Base-by-base conservation (phyloP, 2,329 filamentous ascomycete genomes). In the Trichoderma lentiforme region DNA sequence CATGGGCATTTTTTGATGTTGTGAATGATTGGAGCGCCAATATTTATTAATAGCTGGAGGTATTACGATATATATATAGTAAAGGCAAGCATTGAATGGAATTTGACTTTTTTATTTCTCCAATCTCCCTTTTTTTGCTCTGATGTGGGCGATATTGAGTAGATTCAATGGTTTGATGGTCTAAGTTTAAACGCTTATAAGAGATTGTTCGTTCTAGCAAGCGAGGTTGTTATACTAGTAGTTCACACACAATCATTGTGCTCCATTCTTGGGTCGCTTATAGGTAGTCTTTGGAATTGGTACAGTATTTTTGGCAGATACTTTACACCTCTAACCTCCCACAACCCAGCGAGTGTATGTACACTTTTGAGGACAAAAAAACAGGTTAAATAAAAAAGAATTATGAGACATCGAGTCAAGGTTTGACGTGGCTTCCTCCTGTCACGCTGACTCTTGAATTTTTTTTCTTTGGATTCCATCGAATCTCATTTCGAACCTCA, bases 301-400 rank as follows among this genome's bases (percentile, higher is more conserved):
- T 71, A 71, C 62, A 67, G 68, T 66, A 66, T 63, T 60, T 69
- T 36, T 32, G 61, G 53, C 30, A 73, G 62, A 60, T 57, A 30
- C 56, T 62, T 68, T 73, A 73, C 71, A 34, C 43, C 26, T 71
- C 30, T 63, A 71, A 43, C 68, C 26, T 36, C 66, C 39, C 53
- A 58, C 39, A 53, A 51, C 68, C 68, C 62, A 73, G 24, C 51
- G 67, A 60, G 67, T 72, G 71, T 73, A 73, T 73, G 56, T 71
- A 73, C 71, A 73, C 68, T 62, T 61, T 70, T 56, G 18, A 26
- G 8, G 34, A 65, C 57, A 67, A 62, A 67, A 39, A 63, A 24
- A 56, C 26, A 32, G 30, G 18, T n/a, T 30, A 7, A 47, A 47
- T 36, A 18, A 32, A 60, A 66, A 56, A 57, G n/a, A 43, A 60